Evolutionary conservation across 371 early-diverging fungal species (phyloP), one percentile per base, ranked within the genome.

Genomic region (Mortierella sp.): DNA sequence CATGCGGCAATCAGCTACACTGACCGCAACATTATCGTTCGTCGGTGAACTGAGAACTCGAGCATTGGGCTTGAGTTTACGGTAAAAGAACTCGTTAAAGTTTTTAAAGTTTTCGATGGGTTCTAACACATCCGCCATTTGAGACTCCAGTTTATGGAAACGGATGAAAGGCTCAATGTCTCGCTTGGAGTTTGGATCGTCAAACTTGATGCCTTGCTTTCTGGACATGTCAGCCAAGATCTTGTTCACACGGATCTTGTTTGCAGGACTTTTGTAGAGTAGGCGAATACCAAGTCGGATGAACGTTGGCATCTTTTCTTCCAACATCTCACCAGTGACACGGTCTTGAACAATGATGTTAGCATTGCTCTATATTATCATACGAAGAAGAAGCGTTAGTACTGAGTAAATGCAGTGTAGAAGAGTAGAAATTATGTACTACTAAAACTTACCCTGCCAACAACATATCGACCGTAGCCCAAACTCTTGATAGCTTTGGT

Each of bases 1-100:
- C 84, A 93, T 88, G 30, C 97, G 88, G 68, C 93, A 92, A 66
- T 97, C 97, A 0, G 96, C 95, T 18, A 94, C 90, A 40, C 93
- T 93, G 5, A 95, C 93, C 1, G 88, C 88, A 1, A 96, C 91
- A 3, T 78, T 83, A 6, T 93, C 90, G 64, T 95, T 84, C 12
- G 88, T 90, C 5, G 89, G 88, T 0, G 85, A 84, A n/a, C 88
- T 91, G 60, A 93, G 80, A 0, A 81, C 77, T 22, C 97, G 87
- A 4, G 93, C 87, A 6, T 75, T 85, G 0, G 94, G 92, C 70
- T 95, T 95, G 12, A 97, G 87, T 62, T 91, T 92, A 58, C 97
- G 89, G 83, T 94, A 95, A 75, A 96, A 96, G 86, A 97, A 97
- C 72, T 96, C 92, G 73, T 96, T 97, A 73, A 97, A 96, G n/a